These are phyloP conservation scores for Mycena galopus DNA, from an alignment of 768 basidiomycete genomes.

Conservation along the genomic window DNA sequence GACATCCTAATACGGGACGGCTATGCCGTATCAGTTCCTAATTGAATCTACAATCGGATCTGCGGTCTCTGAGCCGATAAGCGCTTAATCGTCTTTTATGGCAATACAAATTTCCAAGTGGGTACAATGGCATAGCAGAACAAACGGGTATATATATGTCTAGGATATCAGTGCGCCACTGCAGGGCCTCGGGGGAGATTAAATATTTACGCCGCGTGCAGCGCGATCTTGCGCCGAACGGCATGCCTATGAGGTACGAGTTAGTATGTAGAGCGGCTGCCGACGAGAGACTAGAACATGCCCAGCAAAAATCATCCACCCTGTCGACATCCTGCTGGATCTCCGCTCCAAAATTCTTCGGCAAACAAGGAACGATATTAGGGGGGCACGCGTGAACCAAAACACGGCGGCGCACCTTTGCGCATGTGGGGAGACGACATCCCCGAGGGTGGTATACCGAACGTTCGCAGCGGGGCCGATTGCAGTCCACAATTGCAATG, in stretches of 20 bases:
- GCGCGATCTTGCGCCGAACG: slow-evolving; percentile 62
- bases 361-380: not conserved
- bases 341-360: slow-evolving; percentile 75
- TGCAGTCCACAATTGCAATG: slow-evolving; percentile 82
- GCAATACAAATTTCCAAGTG: too few relatives aligned
- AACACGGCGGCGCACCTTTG: slow-evolving; percentile 60
- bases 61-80: not conserved
- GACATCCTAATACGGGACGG: not conserved
- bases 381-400: not conserved
- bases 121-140: not conserved
- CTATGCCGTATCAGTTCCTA: not conserved
- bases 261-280: too few relatives aligned
- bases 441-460: slow-evolving; percentile 70
- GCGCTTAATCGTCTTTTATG: not conserved
- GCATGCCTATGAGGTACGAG: too few relatives aligned
- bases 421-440: slow-evolving; percentile 68
- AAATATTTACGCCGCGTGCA: slow-evolving; percentile 32
- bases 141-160: slow-evolving; percentile 28
- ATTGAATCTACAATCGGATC: not conserved
- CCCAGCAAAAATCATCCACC: slow-evolving; percentile 79
- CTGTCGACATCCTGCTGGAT: slow-evolving; percentile 77
- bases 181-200: not conserved
- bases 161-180: slow-evolving; percentile 6
- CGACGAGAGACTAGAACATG: too few relatives aligned
- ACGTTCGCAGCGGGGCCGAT: slow-evolving; percentile 70